Evolutionary conservation across 306 rosid species (phyloP), one percentile per base, ranked within the genome.

Genomic region (Vigna radiata): DNA sequence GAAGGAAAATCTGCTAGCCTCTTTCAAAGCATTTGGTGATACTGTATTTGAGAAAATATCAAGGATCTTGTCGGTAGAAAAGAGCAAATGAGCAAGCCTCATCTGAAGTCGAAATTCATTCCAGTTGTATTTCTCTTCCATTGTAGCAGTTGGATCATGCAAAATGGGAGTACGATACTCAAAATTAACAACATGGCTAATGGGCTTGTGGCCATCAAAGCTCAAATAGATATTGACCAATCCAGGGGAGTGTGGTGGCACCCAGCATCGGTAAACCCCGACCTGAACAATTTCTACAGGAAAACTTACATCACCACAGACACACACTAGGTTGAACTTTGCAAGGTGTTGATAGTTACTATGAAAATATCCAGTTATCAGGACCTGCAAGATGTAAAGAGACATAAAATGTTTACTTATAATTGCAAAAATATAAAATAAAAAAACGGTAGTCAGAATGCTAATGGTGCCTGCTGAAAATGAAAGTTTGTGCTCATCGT

Each of bases 221-320:
- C 98, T 89, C 86, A 92, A 25, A 75, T 82, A 96, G 58, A 92
- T 85, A 80, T 83, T 83, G 76, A 92, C 89, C 0, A 70, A 59
- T 75, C 93, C 93, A 17, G 90, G 88, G 61, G 89, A 80, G 78
- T 85, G 91, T 8, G 93, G 88, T 49, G 86, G 56, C 49, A 96
- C 77, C 83, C 87, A 75, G 70, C 94, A 91, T 48, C 99, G 97
- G 79, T 91, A 96, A 72, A 92, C 99, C 79, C 99, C 99, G 74
- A 49, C 81, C 85, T 96, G 99, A 83, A 92, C 91, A 77, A 83
- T 33, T 82, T 91, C 99, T 41, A 80, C 87, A 50, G 84, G 81
- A 88, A 89, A 63, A 73, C 86, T 81, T 41, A 70, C 65, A 75
- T 91, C 94, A 16, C 93, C 96, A 69, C 92, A 88, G 49, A 91